phyloP scores from a whole-genome alignment of 2,329 filamentous ascomycete species.

The Ceratocystis albifundus region DNA sequence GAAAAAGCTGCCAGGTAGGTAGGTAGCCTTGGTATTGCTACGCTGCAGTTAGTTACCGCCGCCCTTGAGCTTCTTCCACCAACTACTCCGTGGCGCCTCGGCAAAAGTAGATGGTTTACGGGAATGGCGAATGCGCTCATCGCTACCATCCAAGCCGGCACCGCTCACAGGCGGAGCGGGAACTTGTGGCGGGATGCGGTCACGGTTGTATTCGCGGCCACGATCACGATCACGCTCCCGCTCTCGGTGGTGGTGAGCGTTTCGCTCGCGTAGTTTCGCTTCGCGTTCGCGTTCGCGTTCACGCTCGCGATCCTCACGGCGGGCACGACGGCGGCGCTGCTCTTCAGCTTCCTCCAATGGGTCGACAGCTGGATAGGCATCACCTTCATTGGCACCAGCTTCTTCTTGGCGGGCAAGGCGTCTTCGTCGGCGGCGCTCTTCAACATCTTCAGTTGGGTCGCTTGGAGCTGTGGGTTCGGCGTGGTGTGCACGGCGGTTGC shows the following conservation, averaged over 20 bases:
- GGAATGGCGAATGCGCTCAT: conserved; percentile 34
- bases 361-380: conserved; percentile 25
- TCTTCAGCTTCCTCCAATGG: conserved; percentile 33
- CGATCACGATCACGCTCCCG: background rate
- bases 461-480: conserved; percentile 21
- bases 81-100: conserved; percentile 41
- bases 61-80: conserved; percentile 48
- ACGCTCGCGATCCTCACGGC: conserved; percentile 36
- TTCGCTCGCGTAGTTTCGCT: background rate
- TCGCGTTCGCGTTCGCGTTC: conserved; percentile 24
- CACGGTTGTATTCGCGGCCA: conserved; percentile 28
- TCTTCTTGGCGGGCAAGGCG: conserved; percentile 27
- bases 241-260: conserved; percentile 10
- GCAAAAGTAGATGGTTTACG: conserved; percentile 33
- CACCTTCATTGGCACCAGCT: conserved; percentile 36
- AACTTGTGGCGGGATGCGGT: conserved; percentile 26
- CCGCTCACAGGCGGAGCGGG: conserved; percentile 24
- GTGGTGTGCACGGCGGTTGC: conserved; percentile 27
- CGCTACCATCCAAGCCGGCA: conserved; percentile 35
- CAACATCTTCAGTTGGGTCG: conserved; percentile 22
- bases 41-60: conserved; percentile 25
- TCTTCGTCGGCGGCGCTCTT: conserved; percentile 24
- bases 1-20: too few relatives aligned
- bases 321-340: conserved; percentile 34
- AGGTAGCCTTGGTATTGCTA: background rate